Evolutionary conservation across 208 protist genomes (phyloP).

Genomic region (Trypanosoma rangeli): DNA sequence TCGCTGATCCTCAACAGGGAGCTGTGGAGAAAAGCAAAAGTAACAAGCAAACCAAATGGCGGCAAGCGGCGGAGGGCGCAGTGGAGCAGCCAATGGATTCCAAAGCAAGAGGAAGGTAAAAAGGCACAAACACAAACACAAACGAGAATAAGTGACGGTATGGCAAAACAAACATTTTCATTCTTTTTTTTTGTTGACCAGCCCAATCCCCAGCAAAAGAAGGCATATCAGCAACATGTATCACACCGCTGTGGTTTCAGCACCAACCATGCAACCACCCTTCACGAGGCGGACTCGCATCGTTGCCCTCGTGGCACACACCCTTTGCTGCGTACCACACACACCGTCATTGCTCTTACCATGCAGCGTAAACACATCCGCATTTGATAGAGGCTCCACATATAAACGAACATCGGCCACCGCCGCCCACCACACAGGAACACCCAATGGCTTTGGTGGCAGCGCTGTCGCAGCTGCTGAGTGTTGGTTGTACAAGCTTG

Average conservation of each 20-base stretch:
- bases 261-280: constrained; percentile 1
- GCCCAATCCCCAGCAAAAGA: too few relatives aligned
- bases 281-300: constrained; percentile 18
- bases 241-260: constrained; percentile 7
- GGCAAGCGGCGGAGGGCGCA: not conserved
- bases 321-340: not conserved
- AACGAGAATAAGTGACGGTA: not conserved
- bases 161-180: not conserved
- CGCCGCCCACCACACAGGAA: constrained; percentile 24
- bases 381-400: constrained; percentile 8
- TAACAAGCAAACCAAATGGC: not conserved
- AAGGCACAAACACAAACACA: not conserved
- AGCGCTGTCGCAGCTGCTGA: not conserved
- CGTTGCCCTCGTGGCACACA: not conserved
- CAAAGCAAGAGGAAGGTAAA: not conserved
- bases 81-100: not conserved
- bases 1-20: too few relatives aligned
- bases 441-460: constrained; percentile 6
- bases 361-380: not conserved
- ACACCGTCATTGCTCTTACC: not conserved
- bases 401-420: constrained; percentile 26
- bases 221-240: not conserved
- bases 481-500: not conserved
- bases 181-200: not conserved
- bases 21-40: too few relatives aligned